A percentile compares a stretch with the other conserved stretches of the same genome.
Evolutionary conservation across 1,139 yeast species (phyloP).

Genomic region (Yamadazyma siamensis): DNA sequence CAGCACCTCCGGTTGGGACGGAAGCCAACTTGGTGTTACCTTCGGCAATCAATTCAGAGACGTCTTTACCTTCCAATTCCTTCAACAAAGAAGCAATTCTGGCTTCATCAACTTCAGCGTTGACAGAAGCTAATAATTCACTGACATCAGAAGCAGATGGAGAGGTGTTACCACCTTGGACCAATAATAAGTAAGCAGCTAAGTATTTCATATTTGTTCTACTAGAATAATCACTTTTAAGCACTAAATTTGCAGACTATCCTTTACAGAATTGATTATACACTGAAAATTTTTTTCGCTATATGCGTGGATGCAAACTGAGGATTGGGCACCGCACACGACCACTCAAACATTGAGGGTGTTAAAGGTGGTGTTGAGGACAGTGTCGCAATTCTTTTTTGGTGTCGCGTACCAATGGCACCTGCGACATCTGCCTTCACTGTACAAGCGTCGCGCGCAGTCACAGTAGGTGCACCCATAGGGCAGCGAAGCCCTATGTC

Average conservation of each 20-base stretch:
- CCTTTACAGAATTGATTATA: conserved; percentile 35
- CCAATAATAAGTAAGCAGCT: conserved; percentile 87
- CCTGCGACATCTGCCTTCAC: too few species aligned
- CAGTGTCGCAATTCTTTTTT: too few species aligned
- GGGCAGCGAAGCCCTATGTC: too few species aligned
- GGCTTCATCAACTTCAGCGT: conserved; percentile 75
- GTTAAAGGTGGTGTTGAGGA: too few species aligned
- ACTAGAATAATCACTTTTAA: conserved; percentile 57
- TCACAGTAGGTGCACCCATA: too few species aligned
- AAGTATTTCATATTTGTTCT: conserved; percentile 63
- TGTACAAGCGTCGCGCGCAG: too few species aligned
- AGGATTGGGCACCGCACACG: too few species aligned
- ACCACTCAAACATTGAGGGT: too few species aligned
- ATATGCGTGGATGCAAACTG: not conserved
- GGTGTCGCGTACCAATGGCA: too few species aligned
- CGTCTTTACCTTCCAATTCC: conserved; percentile 75
- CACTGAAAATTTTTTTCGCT: conserved; percentile 5
- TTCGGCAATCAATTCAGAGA: conserved; percentile 71
- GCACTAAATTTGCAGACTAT: conserved; percentile 54
- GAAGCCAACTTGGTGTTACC: conserved; percentile 82
- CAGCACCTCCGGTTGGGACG: conserved; percentile 83
- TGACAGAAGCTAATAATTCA: conserved; percentile 70
- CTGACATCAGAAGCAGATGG: conserved; percentile 75
- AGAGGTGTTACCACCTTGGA: conserved; percentile 78
- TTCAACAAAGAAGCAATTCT: conserved; percentile 63